These are phyloP conservation scores for Didymella pinodella DNA, from an alignment of 2,329 filamentous ascomycete genomes.

Conservation along the genomic window DNA sequence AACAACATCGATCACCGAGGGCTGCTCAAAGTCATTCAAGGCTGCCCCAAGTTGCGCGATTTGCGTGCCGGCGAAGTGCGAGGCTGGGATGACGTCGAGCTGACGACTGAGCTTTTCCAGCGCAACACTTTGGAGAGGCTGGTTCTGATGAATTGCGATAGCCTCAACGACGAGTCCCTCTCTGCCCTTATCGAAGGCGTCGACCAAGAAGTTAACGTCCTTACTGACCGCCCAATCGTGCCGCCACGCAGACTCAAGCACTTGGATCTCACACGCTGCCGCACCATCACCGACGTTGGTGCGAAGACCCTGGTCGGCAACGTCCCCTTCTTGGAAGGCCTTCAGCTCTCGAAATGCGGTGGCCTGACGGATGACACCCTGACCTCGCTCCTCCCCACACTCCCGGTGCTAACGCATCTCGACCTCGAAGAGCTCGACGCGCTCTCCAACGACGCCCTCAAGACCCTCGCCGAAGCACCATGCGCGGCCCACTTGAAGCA, in stretches of 20 bases:
- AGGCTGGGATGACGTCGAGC: slow-evolving; percentile 77
- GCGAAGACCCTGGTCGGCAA: slow-evolving; percentile 76
- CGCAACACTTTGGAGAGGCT: slow-evolving; percentile 85
- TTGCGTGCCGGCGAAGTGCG: slow-evolving; percentile 81
- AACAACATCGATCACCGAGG: slow-evolving; percentile 81
- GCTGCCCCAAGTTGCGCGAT: slow-evolving; percentile 77
- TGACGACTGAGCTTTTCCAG: slow-evolving; percentile 77
- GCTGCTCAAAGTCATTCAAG: slow-evolving; percentile 73
- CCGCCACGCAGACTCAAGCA: slow-evolving; percentile 81
- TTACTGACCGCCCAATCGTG: slow-evolving; percentile 79
- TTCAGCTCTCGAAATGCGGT: slow-evolving; percentile 82
- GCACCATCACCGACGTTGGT: slow-evolving; percentile 74
- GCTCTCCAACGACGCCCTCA: slow-evolving; percentile 77
- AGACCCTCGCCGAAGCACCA: slow-evolving; percentile 77
- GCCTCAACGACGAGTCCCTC: slow-evolving; percentile 78
- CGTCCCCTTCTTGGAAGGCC: slow-evolving; percentile 79
- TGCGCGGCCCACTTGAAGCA: slow-evolving; percentile 77
- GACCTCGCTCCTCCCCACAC: slow-evolving; percentile 74
- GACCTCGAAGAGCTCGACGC: slow-evolving; percentile 86
- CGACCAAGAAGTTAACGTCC: slow-evolving; percentile 79
- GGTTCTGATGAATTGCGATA: slow-evolving; percentile 79
- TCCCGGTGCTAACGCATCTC: slow-evolving; percentile 80
- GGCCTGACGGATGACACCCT: slow-evolving; percentile 77
- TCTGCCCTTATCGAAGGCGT: slow-evolving; percentile 76
- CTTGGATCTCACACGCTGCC: slow-evolving; percentile 83